Evolutionary conservation across 768 basidiomycete genomes (phyloP), one percentile per base, ranked within the genome.

Genomic region (Trametes cubensis): DNA sequence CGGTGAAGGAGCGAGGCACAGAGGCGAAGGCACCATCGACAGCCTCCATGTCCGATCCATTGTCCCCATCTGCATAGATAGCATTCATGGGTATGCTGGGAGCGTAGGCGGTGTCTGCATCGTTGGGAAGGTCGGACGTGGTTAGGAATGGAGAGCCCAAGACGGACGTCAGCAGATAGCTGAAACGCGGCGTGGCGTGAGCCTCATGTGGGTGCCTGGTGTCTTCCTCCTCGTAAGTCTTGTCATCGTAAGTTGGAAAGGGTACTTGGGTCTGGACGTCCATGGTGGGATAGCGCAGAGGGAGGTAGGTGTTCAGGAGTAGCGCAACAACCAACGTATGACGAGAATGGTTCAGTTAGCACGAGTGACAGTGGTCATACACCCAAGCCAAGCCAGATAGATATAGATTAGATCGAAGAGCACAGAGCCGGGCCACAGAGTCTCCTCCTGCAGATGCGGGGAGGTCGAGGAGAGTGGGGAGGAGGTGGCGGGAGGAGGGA

Each of bases 81-180:
- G 49, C 23, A 5, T 60, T 58, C 46, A 45, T 56, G 17, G 61
- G 51, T 45, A 47, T 41, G 51, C 55, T 55, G 41, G 55, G 59
- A 18, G 58, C 55, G 41, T 59, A 63, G 25, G 62, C 54, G 23
- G 58, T 51, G 52, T 59, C 60, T 51, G 64, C 60, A 38, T 65
- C 65, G 30, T 42, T 53, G 21, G 72, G 72, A 14, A 73, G 68
- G 54, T 71, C 70, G 4, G 71, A 68, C 45, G 70, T 70, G 44
- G 70, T 71, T 45, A 72, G 59, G 65, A 72, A 73, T 44, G 74
- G 71, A 47, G 75, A 75, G 26, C 74, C 74, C 4, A 76, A 70
- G 44, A 73, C 71, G 14, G 75, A 69, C 40, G 61, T 70, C 45
- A 74, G 81, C 71, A 70, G 70, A 65, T 60, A 76, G 71, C 59